Evolutionary conservation across 768 basidiomycete species (phyloP).

Genomic region (Pulveroboletus sp.): DNA sequence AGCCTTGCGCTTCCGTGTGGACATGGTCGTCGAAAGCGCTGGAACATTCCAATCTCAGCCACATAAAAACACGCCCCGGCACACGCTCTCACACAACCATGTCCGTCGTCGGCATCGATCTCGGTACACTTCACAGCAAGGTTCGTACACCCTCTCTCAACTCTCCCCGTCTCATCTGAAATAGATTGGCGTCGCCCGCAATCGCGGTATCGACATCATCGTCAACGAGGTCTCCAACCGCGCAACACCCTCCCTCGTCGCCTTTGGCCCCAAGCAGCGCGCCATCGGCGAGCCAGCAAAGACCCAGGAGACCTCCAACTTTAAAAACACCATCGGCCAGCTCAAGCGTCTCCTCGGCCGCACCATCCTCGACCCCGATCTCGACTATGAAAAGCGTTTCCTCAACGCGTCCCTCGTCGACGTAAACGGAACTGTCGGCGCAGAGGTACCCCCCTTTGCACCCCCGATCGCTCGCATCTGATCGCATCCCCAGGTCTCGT

Average conservation of each 20-base stretch:
- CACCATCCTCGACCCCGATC: slow-evolving; percentile 73
- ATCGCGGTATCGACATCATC: slow-evolving; percentile 98
- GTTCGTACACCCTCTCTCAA: slow-evolving; percentile 34
- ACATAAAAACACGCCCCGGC: too few relatives aligned
- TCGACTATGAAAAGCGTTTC: slow-evolving; percentile 86
- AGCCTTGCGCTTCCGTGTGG: slow-evolving; percentile 59
- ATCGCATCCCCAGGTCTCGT: slow-evolving; percentile 61
- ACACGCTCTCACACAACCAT: slow-evolving; percentile 35
- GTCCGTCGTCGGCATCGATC: slow-evolving; percentile 95
- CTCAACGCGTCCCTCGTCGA: slow-evolving; percentile 86
- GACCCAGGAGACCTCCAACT: slow-evolving; percentile 96
- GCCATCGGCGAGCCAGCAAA: slow-evolving; percentile 93
- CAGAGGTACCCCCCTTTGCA: slow-evolving; percentile 52
- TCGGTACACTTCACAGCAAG: slow-evolving; percentile 88
- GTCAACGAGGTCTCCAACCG: slow-evolving; percentile 97
- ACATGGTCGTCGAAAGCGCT: slow-evolving; percentile 37
- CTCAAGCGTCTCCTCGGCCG: slow-evolving; percentile 90
- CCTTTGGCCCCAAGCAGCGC: slow-evolving; percentile 89
- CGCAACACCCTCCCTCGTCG: slow-evolving; percentile 90
- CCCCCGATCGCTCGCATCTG: slow-evolving; percentile 11
- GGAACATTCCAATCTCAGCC: too few relatives aligned
- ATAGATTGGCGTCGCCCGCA: slow-evolving; percentile 92
- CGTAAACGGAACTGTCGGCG: slow-evolving; percentile 75
- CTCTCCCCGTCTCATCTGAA: background rate
- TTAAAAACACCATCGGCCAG: slow-evolving; percentile 93